These are phyloP conservation scores for Xylariaceae sp. DNA, from an alignment of 2,329 filamentous ascomycete species.

Conservation along the genomic window DNA sequence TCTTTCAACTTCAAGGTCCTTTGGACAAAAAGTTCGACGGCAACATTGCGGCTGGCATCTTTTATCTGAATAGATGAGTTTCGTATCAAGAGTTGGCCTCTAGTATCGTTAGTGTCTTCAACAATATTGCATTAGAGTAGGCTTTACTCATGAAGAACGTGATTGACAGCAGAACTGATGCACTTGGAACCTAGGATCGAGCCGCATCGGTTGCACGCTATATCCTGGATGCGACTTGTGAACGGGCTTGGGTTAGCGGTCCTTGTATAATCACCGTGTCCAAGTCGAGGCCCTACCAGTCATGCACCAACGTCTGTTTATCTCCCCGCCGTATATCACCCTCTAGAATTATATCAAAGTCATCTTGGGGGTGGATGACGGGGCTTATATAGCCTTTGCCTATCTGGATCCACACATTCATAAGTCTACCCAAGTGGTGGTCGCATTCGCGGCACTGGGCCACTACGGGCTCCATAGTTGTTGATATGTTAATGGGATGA, in stretches of 20 bases:
- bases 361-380: constrained; percentile 34
- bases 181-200: constrained; percentile 45
- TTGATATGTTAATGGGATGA: not conserved
- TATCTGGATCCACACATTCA: constrained; percentile 49
- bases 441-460: constrained; percentile 43
- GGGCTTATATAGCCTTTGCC: constrained; percentile 50
- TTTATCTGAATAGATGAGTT: constrained; percentile 39
- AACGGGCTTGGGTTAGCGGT: constrained; percentile 1
- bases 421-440: constrained; percentile 39
- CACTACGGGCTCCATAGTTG: constrained; percentile 44
- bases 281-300: constrained; percentile 33
- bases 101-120: constrained; percentile 28
- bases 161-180: constrained; percentile 43
- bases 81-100: constrained; percentile 46
- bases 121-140: not conserved
- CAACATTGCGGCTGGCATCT: constrained; percentile 9
- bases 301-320: constrained; percentile 46
- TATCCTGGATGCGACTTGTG: constrained; percentile 44
- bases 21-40: constrained; percentile 42
- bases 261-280: not conserved
- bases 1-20: constrained; percentile 42
- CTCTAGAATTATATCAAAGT: constrained; percentile 28
- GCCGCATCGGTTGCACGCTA: constrained; percentile 43
- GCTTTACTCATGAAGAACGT: constrained; percentile 47
- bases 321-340: constrained; percentile 42